Evolutionary conservation across 1,284 basidiomycete genomes (phyloP).

Genomic region (Sanguinoderma infundibulare): DNA sequence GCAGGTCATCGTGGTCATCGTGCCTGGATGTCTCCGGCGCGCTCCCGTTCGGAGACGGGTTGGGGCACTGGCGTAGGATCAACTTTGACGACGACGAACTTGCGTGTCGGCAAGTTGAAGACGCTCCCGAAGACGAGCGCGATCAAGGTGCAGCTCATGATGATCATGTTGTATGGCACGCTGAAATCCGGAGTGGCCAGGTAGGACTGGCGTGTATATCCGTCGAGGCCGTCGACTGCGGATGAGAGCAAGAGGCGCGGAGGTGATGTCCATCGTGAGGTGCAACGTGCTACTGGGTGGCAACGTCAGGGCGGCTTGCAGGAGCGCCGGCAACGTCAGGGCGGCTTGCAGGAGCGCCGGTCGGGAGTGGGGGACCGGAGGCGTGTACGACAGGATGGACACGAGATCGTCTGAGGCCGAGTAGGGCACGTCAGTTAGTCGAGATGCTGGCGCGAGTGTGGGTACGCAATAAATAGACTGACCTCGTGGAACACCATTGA

Average conservation of each 20-base stretch:
- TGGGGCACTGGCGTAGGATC: conserved; percentile 11
- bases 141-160: conserved; percentile 89
- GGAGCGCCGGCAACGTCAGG: too few relatives aligned
- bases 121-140: conserved; percentile 94
- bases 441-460: conserved; percentile 1
- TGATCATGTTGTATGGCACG: conserved; percentile 99
- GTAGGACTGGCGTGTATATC: conserved; percentile 80
- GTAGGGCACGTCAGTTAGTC: conserved; percentile 7
- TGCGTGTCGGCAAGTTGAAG: conserved; percentile 86
- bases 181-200: conserved; percentile 97
- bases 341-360: conserved; percentile 83
- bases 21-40: not conserved
- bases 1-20: not conserved
- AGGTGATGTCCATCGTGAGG: conserved; percentile 69
- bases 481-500: conserved; percentile 47
- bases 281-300: conserved; percentile 70
- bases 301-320: conserved; percentile 67
- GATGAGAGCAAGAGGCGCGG: not conserved
- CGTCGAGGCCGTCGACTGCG: conserved; percentile 35
- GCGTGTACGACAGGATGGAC: conserved; percentile 65
- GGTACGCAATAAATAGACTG: conserved; percentile 28
- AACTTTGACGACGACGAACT: conserved; percentile 62
- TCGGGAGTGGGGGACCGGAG: conserved; percentile 69
- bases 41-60: not conserved
- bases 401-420: conserved; percentile 57